Conservation (phyloP, 2,329 filamentous ascomycete species). For the Trichophyton rubrum region DNA sequence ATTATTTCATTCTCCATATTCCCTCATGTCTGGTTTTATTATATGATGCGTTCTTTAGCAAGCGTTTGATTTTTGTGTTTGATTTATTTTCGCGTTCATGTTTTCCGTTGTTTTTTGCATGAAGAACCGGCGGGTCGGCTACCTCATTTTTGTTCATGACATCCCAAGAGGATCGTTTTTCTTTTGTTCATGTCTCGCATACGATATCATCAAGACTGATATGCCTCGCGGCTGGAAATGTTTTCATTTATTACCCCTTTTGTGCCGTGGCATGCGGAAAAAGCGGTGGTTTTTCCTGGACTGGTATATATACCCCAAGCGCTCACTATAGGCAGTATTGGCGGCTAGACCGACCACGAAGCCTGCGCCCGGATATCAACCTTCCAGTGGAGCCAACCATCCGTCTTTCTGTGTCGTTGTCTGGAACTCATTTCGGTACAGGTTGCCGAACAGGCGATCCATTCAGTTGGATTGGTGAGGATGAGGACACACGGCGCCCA, state of each 20-base stretch:
- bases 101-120: conserved; percentile 25
- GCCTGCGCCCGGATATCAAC: conserved; percentile 17
- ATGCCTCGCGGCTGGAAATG: conserved; percentile 38
- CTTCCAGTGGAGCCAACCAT: not conserved
- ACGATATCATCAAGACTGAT: conserved; percentile 38
- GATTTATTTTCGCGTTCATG: conserved; percentile 22
- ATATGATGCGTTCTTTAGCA: conserved; percentile 35
- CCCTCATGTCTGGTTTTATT: conserved; percentile 24
- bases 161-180: conserved; percentile 26
- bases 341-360: not conserved
- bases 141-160: conserved; percentile 21
- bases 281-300: not conserved
- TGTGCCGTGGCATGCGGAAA: conserved; percentile 21
- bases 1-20: conserved; percentile 25
- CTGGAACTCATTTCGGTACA: conserved; percentile 25
- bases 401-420: conserved; percentile 17
- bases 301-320: not conserved
- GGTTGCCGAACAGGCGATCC: conserved; percentile 28
- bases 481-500: conserved; percentile 11
- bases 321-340: not conserved
- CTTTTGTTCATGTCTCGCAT: conserved; percentile 25
- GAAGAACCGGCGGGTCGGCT: conserved; percentile 38
- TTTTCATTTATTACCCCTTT: conserved; percentile 22
- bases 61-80: conserved; percentile 34
- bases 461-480: conserved; percentile 12